Base-by-base conservation (phyloP, 371 early-diverging fungal genomes). In the Smittium culicis region DNA sequence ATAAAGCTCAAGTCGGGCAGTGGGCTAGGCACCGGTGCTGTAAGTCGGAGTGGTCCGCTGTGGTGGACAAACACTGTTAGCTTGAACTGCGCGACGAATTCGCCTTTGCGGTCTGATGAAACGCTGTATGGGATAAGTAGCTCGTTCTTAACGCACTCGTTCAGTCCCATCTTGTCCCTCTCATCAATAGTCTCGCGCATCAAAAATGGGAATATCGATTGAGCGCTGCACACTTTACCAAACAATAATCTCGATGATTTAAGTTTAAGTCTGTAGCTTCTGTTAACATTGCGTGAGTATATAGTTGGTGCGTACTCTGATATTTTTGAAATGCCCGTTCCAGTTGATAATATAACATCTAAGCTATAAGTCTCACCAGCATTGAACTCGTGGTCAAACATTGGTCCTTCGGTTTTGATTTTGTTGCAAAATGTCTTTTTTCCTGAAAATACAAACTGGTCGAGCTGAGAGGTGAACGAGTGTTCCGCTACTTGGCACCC, bases 191-290 rank as follows among this genome's bases (percentile, higher is more conserved):
- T 70, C 17, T 72, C 66, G 58, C 77, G 83, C 63, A 82, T 77
- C 31, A 89, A 75, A 80, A 96, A 96, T 20, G 93, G 92, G 79
- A 94, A 89, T 29, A 87, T 88, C 28, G 91, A 89, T 73, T 84
- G 85, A 60, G 82, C 73, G 34, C 80, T 82, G 73, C 80, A 80
- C 72, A 94, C 81, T 73, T 88, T 85, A 60, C 80, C 79, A 73
- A 87, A 88, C 17, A 91, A 84, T 25, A 77, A 73, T 67, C 92
- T 86, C n/a, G 92, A 86, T 35, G 93, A 74, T 74, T 90, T 84
- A 79, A 94, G 83, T 81, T 93, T 94, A 68, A 94, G 83, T 69
- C 85, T 80, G 78, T 93, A 92, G 66, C 81, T 85, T 62, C 61
- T 68, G 76, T 87, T 85, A 67, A 89, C 88, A 71, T 91, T 88